A percentile compares a stretch with the other conserved stretches of the same genome.
phyloP scores from a whole-genome alignment of 2,329 filamentous ascomycete species.

The Botryotinia narcissicola region DNA sequence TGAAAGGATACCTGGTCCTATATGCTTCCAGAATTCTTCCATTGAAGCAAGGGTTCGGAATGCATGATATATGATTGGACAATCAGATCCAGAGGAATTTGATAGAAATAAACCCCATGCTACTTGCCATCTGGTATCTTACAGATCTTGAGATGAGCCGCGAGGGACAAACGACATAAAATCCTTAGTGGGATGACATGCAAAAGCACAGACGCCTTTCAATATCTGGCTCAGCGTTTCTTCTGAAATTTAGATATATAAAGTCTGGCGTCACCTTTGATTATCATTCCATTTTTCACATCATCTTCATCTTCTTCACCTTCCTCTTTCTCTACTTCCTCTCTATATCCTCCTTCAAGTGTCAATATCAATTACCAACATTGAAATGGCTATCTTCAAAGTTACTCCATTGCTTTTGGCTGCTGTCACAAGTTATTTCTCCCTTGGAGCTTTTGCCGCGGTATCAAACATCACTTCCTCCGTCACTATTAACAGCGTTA shows the following conservation, averaged over 20 bases:
- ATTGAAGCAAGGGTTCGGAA: neutral
- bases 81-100: neutral
- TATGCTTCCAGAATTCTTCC: conserved; percentile 2
- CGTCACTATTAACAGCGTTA: neutral
- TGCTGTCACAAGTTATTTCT: neutral
- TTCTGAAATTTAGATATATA: neutral
- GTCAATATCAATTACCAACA: neutral
- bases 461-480: neutral
- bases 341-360: neutral
- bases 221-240: neutral
- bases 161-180: neutral
- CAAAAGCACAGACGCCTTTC: neutral
- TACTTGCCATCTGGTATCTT: neutral
- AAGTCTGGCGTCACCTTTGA: neutral
- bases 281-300: neutral
- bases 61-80: neutral
- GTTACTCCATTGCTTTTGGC: neutral
- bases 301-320: neutral
- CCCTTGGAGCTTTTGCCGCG: neutral
- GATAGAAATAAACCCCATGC: neutral
- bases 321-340: neutral
- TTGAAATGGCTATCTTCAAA: neutral
- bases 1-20: neutral
- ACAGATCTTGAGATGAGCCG: neutral
- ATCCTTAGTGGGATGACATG: neutral